Evolutionary conservation across 495 filamentous ascomycete species (phyloP).

Genomic region (Daldinia decipiens): DNA sequence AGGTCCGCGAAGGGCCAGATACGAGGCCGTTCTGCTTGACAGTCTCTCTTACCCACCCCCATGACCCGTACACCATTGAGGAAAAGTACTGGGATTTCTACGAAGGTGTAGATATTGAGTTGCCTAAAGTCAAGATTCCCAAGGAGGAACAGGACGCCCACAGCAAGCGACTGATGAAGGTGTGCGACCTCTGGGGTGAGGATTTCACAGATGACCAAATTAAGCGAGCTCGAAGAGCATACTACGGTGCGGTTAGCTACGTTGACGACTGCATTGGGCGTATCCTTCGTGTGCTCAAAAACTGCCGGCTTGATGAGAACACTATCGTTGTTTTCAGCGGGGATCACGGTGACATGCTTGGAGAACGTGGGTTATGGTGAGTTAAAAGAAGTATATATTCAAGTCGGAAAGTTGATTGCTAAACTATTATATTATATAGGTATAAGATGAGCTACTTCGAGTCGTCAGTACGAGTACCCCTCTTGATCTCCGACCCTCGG

Average conservation of each 20-base stretch:
- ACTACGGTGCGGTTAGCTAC: slow-evolving; percentile 89
- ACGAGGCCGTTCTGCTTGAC: slow-evolving; percentile 86
- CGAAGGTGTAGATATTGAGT: slow-evolving; percentile 82
- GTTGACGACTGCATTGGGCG: slow-evolving; percentile 88
- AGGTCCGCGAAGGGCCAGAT: slow-evolving; percentile 73
- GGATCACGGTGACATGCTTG: slow-evolving; percentile 93
- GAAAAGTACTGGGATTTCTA: slow-evolving; percentile 90
- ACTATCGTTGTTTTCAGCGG: slow-evolving; percentile 89
- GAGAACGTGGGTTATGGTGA: slow-evolving; percentile 83
- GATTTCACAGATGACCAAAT: slow-evolving; percentile 82
- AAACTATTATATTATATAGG: slow-evolving; percentile 44
- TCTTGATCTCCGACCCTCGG: slow-evolving; percentile 78
- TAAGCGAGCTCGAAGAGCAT: slow-evolving; percentile 80
- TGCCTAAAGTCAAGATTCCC: slow-evolving; percentile 77
- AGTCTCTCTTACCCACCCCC: slow-evolving; percentile 88
- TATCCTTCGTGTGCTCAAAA: slow-evolving; percentile 74
- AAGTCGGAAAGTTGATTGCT: slow-evolving; percentile 2
- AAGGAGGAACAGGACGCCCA: slow-evolving; percentile 84
- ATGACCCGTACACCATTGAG: slow-evolving; percentile 91
- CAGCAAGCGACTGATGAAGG: slow-evolving; percentile 80
- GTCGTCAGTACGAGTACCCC: slow-evolving; percentile 81
- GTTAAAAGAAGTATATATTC: slow-evolving; percentile 1
- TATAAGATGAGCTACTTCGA: slow-evolving; percentile 97
- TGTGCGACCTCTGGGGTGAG: slow-evolving; percentile 81
- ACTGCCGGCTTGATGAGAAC: slow-evolving; percentile 78